Evolutionary conservation across 176 grass and related monocot species (phyloP).

Genomic region (Saccharum spontaneum): DNA sequence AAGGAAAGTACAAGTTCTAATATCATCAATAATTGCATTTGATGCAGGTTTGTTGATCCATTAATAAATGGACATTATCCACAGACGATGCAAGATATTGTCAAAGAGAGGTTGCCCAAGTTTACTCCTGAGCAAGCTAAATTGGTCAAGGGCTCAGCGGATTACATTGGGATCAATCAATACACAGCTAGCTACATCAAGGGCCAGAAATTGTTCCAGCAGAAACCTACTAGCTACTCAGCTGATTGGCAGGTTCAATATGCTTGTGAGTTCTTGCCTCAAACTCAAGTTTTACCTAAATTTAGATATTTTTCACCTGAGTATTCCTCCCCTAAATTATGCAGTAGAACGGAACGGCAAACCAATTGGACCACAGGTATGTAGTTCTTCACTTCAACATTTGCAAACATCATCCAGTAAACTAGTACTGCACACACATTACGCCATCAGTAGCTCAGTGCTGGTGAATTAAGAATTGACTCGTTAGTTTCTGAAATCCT

Average conservation of each 20-base stretch:
- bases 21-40: background rate
- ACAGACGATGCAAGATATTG: conserved; percentile 63
- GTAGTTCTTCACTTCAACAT: background rate
- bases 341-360: conserved; percentile 62
- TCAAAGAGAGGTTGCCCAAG: conserved; percentile 64
- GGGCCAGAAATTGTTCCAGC: conserved; percentile 40
- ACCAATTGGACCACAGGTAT: conserved; percentile 75
- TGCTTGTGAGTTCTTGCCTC: conserved; percentile 44
- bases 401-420: background rate
- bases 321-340: conserved; percentile 21
- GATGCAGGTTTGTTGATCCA: conserved; percentile 75
- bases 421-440: background rate
- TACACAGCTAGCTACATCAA: conserved; percentile 83
- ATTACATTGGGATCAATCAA: conserved; percentile 88
- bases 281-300: background rate
- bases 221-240: conserved; percentile 57
- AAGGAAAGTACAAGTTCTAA: conserved; percentile 1
- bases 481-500: background rate
- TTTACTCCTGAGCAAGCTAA: conserved; percentile 69
- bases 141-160: conserved; percentile 79
- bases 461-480: background rate
- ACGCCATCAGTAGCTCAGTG: background rate
- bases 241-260: conserved; percentile 71
- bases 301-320: background rate
- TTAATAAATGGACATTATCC: conserved; percentile 73